These are phyloP conservation scores for Diaporthe amygdali DNA, from an alignment of 2,329 filamentous ascomycete genomes.

Conservation along the genomic window DNA sequence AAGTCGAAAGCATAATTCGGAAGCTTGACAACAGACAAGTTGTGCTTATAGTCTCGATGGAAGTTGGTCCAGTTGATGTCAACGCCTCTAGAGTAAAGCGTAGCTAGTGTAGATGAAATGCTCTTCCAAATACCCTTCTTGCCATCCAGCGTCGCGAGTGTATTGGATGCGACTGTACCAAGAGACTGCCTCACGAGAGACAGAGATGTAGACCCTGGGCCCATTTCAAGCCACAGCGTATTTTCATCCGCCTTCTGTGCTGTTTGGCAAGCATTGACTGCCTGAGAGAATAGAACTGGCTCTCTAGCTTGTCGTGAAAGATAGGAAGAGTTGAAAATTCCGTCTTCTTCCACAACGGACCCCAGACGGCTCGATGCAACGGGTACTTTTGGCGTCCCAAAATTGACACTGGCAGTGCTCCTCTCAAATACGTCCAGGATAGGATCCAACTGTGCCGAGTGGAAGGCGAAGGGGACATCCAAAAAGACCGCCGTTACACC, in stretches of 20 bases:
- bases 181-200: conserved; percentile 64
- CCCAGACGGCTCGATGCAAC: conserved; percentile 73
- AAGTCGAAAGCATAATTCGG: conserved; percentile 6
- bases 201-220: conserved; percentile 69
- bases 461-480: conserved; percentile 57
- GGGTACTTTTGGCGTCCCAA: conserved; percentile 54
- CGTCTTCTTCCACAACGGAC: conserved; percentile 55
- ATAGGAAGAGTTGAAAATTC: conserved; percentile 34
- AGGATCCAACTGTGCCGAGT: conserved; percentile 57
- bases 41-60: not conserved
- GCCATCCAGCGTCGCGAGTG: conserved; percentile 66
- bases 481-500: conserved; percentile 49
- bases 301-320: conserved; percentile 56
- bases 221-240: conserved; percentile 74
- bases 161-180: conserved; percentile 64
- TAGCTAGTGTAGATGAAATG: not conserved
- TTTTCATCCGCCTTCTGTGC: conserved; percentile 66
- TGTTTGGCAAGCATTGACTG: conserved; percentile 51
- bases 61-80: not conserved
- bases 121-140: conserved; percentile 6
- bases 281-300: conserved; percentile 67
- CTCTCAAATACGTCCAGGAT: conserved; percentile 63
- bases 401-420: conserved; percentile 43
- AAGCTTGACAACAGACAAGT: not conserved
- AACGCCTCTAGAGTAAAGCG: not conserved